Percentiles rank a stretch among this genome's conserved stretches.
These are phyloP conservation scores for Podila minutissima DNA, from an alignment of 192 early-diverging fungal genomes.

Conservation along the genomic window DNA sequence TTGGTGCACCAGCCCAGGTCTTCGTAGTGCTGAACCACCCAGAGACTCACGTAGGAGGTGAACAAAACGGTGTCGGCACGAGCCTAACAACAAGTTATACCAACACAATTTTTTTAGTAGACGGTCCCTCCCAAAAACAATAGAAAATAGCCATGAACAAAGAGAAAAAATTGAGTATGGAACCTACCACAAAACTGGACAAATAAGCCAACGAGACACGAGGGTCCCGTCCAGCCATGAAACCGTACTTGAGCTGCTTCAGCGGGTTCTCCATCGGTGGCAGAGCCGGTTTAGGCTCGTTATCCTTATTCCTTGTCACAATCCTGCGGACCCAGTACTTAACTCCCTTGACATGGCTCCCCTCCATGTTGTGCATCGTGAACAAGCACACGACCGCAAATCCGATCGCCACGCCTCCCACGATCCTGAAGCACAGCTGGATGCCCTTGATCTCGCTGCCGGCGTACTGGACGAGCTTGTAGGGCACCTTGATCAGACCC, in stretches of 20 bases:
- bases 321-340: background rate
- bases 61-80: constrained; percentile 79
- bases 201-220: constrained; percentile 69
- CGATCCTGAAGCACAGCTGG: constrained; percentile 25
- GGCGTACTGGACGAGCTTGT: constrained; percentile 13
- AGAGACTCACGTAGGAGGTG: constrained; percentile 73
- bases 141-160: too few relatives aligned
- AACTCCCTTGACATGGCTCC: background rate
- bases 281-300: background rate
- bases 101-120: too few relatives aligned
- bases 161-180: background rate
- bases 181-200: constrained; percentile 67
- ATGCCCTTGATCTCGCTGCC: constrained; percentile 32
- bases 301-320: background rate
- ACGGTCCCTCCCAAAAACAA: too few relatives aligned
- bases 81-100: constrained; percentile 16
- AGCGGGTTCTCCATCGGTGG: constrained; percentile 6
- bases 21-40: constrained; percentile 69
- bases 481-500: constrained; percentile 52
- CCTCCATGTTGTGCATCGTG: constrained; percentile 33
- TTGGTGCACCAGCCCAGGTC: constrained; percentile 60
- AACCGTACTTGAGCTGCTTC: constrained; percentile 57
- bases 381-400: constrained; percentile 46
- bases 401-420: constrained; percentile 47
- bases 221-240: constrained; percentile 67